These are phyloP conservation scores for Tricholoma hemisulphureum DNA, from an alignment of 768 basidiomycete genomes.

Conservation along the genomic window DNA sequence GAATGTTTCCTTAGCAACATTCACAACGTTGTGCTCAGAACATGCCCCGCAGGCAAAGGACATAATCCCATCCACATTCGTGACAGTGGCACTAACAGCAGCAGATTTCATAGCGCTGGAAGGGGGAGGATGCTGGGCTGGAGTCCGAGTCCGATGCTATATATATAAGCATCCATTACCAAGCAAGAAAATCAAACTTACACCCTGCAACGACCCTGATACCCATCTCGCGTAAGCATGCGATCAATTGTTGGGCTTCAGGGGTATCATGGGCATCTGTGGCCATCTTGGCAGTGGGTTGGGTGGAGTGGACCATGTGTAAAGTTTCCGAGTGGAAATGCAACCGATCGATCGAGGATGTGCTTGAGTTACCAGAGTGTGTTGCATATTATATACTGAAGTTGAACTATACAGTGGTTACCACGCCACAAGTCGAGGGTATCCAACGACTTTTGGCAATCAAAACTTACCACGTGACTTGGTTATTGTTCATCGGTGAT, in stretches of 20 bases:
- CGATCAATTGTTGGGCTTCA: background rate
- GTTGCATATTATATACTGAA: background rate
- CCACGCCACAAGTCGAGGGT: background rate
- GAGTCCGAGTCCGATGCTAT: background rate
- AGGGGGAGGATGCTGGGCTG: background rate
- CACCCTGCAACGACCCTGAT: background rate
- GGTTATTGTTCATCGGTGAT: background rate
- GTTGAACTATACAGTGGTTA: slow-evolving; percentile 1
- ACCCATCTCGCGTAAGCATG: background rate
- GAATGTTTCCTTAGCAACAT: background rate
- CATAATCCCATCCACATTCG: background rate
- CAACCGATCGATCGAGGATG: background rate
- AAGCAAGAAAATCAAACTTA: background rate
- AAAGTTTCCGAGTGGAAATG: background rate
- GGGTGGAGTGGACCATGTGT: background rate
- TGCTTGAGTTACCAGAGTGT: background rate
- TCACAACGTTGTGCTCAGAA: background rate
- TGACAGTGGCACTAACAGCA: background rate
- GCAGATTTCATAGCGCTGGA: background rate
- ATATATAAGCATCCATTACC: background rate
- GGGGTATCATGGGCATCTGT: background rate
- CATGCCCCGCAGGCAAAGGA: background rate
- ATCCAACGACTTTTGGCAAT: background rate
- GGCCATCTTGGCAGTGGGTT: background rate
- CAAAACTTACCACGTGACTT: background rate